A percentile compares a stretch with the other conserved stretches of the same genome.
Conservation (phyloP, 176 grass and related monocot genomes). For the Musa schizocarpa region DNA sequence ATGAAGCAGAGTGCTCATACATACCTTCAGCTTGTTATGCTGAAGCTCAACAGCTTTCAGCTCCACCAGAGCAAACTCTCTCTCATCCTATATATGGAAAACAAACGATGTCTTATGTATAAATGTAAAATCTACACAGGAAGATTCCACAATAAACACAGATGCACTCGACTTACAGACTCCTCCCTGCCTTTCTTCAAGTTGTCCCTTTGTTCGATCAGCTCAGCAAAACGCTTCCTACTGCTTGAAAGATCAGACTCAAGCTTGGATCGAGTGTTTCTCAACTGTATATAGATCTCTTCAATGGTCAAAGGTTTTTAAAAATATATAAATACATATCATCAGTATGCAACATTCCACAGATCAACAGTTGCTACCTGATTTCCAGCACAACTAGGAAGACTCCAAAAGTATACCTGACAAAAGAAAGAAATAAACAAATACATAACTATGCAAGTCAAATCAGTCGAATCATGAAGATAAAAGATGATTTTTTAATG, state of each 20-base stretch:
- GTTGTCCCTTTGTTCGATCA: constrained; percentile 75
- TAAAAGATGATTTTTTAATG: neutral
- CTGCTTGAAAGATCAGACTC: constrained; percentile 68
- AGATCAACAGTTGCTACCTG: constrained; percentile 37
- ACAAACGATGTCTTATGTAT: constrained; percentile 20
- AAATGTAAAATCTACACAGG: constrained; percentile 5
- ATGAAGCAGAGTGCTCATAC: neutral
- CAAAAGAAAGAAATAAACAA: constrained; percentile 14
- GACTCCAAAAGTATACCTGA: constrained; percentile 98
- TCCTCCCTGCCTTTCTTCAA: constrained; percentile 92
- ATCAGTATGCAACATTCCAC: neutral
- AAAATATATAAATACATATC: neutral
- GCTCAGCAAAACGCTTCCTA: constrained; percentile 53
- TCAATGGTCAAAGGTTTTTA: neutral
- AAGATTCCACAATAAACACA: neutral
- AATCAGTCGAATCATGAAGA: neutral
- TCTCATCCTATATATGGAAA: constrained; percentile 57
- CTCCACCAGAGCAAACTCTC: constrained; percentile 59
- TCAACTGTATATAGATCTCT: constrained; percentile 35
- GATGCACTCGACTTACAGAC: constrained; percentile 43
- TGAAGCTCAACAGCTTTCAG: constrained; percentile 55
- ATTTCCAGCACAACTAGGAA: constrained; percentile 96
- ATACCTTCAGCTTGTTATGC: constrained; percentile 77
- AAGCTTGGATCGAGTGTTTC: constrained; percentile 61
- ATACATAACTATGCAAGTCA: neutral